Conservation (phyloP, 176 grass and related monocot genomes). For the Oropetium thomaeum region DNA sequence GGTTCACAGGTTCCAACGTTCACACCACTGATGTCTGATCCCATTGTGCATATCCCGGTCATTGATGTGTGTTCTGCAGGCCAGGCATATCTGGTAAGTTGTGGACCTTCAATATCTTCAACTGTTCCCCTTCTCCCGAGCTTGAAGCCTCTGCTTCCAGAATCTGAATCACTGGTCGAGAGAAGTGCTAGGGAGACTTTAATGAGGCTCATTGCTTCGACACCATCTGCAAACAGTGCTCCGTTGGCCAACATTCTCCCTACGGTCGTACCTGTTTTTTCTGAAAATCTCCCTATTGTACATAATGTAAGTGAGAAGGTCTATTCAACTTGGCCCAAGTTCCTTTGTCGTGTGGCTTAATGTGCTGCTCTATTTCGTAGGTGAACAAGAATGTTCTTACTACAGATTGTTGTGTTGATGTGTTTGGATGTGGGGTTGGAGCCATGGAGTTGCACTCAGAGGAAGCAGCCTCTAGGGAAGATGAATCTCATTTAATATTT, state of each 20-base stretch:
- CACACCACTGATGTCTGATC: slow-evolving; percentile 86
- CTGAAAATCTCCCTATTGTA: slow-evolving; percentile 27
- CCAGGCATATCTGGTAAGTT: slow-evolving; percentile 82
- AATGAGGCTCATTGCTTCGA: slow-evolving; percentile 73
- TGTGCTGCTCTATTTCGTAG: slow-evolving; percentile 19
- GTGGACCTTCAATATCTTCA: slow-evolving; percentile 72
- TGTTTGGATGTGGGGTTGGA: slow-evolving; percentile 36
- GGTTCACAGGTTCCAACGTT: slow-evolving; percentile 75
- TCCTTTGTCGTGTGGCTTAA: slow-evolving; percentile 5
- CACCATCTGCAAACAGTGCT: slow-evolving; percentile 39
- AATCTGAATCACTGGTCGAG: slow-evolving; percentile 65
- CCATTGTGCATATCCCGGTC: slow-evolving; percentile 90
- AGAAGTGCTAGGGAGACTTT: slow-evolving; percentile 92
- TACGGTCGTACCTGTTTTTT: slow-evolving; percentile 30
- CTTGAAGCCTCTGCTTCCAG: slow-evolving; percentile 63
- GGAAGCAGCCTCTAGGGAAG: slow-evolving; percentile 5
- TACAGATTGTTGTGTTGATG: slow-evolving; percentile 24
- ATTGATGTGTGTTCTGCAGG: slow-evolving; percentile 88
- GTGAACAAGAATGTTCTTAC: slow-evolving; percentile 35
- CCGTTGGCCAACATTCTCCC: slow-evolving; percentile 57
- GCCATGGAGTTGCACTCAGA: slow-evolving; percentile 19
- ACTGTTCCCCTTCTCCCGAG: slow-evolving; percentile 56
- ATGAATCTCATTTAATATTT: slow-evolving; percentile 7
- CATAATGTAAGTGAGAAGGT: slow-evolving; percentile 39
- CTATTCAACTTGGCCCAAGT: not conserved